Percentiles rank a stretch among this genome's conserved stretches.
Conservation (phyloP, 2,329 filamentous ascomycete genomes). For the Colletotrichum spaethianum region DNA sequence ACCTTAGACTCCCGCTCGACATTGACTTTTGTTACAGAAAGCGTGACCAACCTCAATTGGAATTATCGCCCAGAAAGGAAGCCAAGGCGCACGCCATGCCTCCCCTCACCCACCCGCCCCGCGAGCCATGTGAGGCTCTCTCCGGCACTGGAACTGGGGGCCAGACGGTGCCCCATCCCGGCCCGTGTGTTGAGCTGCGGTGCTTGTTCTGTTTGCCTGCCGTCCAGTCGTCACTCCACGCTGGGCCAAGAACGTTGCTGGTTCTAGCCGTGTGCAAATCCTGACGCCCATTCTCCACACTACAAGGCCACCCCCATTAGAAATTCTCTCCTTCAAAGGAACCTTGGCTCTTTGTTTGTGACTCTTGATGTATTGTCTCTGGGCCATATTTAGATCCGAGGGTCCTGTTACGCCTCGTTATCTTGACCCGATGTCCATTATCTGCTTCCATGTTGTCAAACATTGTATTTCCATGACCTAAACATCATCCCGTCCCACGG, state of each 20-base stretch:
- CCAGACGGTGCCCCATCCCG: conserved; percentile 14
- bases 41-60: not conserved
- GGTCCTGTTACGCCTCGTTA: not conserved
- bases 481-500: not conserved
- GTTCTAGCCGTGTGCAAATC: conserved; percentile 28
- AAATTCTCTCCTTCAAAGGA: conserved; percentile 33
- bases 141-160: not conserved
- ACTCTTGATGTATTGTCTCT: not conserved
- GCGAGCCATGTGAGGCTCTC: conserved; percentile 28
- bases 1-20: not conserved
- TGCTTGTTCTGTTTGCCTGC: not conserved
- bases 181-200: conserved; percentile 8
- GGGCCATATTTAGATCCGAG: conserved; percentile 26
- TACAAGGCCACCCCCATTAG: conserved; percentile 18
- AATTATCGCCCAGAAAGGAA: conserved; percentile 31
- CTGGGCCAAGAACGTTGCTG: conserved; percentile 4
- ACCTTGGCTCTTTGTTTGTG: not conserved
- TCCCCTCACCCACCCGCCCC: not conserved
- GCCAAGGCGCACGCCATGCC: conserved; percentile 38
- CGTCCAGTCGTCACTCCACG: not conserved
- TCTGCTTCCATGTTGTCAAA: conserved; percentile 14
- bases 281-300: conserved; percentile 29
- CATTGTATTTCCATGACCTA: not conserved
- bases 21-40: conserved; percentile 4
- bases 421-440: not conserved